These are phyloP conservation scores for Saccharomycopsis phalli DNA, from an alignment of 1,139 yeast genomes.

Conservation along the genomic window DNA sequence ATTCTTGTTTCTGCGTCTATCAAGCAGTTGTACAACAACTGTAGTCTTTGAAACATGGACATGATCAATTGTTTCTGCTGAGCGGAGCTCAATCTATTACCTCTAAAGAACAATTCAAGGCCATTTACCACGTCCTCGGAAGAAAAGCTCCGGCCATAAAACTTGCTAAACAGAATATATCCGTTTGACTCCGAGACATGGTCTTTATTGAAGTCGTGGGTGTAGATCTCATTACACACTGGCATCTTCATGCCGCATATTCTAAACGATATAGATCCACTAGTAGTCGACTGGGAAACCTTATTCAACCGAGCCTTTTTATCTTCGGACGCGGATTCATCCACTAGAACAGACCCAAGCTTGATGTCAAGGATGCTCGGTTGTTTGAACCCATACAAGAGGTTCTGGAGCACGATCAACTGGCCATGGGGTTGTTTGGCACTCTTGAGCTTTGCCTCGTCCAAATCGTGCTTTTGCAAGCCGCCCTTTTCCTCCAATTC, in stretches of 20 bases:
- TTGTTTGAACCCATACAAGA: constrained; percentile 46
- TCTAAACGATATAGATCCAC: constrained; percentile 65
- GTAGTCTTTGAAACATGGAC: constrained; percentile 48
- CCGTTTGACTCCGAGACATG: constrained; percentile 22
- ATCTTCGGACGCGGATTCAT: constrained; percentile 46
- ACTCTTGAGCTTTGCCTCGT: not conserved
- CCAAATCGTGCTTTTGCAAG: not conserved
- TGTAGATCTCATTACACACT: not conserved
- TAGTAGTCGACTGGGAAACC: constrained; percentile 68
- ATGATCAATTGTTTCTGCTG: constrained; percentile 30
- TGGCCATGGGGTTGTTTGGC: not conserved
- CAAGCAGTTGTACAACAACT: constrained; percentile 55
- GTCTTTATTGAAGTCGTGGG: constrained; percentile 17
- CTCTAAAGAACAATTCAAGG: constrained; percentile 42
- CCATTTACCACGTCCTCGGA: constrained; percentile 38
- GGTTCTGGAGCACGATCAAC: constrained; percentile 62
- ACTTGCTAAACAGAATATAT: constrained; percentile 50
- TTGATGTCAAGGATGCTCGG: constrained; percentile 83
- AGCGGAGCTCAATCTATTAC: constrained; percentile 27
- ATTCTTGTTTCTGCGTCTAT: constrained; percentile 55
- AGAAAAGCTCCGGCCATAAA: constrained; percentile 58
- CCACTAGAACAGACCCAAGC: constrained; percentile 65
- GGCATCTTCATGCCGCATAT: constrained; percentile 76
- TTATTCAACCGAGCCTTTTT: constrained; percentile 51
- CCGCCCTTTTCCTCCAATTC: constrained; percentile 10